Conservation (phyloP, 768 basidiomycete species). For the Cyclocybe aegerita region DNA sequence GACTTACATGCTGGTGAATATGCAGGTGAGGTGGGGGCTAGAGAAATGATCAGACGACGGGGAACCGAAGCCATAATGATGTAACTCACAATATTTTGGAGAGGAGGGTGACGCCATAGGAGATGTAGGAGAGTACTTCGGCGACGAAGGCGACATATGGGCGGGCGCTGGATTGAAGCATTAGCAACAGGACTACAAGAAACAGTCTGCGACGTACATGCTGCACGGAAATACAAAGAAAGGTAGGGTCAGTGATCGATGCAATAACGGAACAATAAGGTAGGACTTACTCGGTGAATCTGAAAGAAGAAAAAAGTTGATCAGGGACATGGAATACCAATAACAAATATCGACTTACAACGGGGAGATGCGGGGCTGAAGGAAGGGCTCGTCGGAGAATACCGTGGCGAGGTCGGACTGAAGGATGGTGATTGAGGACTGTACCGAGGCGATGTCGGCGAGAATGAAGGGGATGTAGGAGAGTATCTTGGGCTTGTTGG, state of each 20-base stretch:
- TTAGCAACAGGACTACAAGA: slow-evolving; percentile 2
- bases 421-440: slow-evolving; percentile 90
- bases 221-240: not conserved
- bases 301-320: slow-evolving; percentile 29
- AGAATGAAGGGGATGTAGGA: slow-evolving; percentile 82
- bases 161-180: slow-evolving; percentile 56
- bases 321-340: slow-evolving; percentile 5
- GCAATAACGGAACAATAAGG: not conserved
- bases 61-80: not conserved
- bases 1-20: slow-evolving; percentile 86
- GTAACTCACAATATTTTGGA: slow-evolving; percentile 82
- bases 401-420: slow-evolving; percentile 86
- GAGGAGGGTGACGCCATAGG: slow-evolving; percentile 89
- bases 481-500: slow-evolving; percentile 88
- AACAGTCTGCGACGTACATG: not conserved
- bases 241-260: not conserved
- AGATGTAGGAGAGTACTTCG: slow-evolving; percentile 92
- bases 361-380: slow-evolving; percentile 94
- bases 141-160: slow-evolving; percentile 86
- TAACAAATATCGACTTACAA: slow-evolving; percentile 49
- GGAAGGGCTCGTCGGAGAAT: slow-evolving; percentile 87
- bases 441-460: slow-evolving; percentile 81
- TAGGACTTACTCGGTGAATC: slow-evolving; percentile 77
- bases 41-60: slow-evolving; percentile 7
- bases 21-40: slow-evolving; percentile 84